phyloP scores from a whole-genome alignment of 371 early-diverging fungal species.

The Conidiobolus incongruus region DNA sequence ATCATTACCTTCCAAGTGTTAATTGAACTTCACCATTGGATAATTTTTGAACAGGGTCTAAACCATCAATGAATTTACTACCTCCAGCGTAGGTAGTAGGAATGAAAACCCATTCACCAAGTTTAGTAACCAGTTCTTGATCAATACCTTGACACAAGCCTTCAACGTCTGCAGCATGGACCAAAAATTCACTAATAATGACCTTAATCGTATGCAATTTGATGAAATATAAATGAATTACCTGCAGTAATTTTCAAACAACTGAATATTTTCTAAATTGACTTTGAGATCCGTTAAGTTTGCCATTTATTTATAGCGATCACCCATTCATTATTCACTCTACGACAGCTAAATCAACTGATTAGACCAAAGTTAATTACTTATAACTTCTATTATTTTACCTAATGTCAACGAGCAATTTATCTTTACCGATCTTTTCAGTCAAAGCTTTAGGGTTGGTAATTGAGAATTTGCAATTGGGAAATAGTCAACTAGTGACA shows the following conservation, averaged over 20 bases:
- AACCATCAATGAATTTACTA: constrained; percentile 52
- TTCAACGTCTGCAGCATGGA: constrained; percentile 96
- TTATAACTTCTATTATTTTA: no score
- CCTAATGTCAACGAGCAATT: constrained; percentile 81
- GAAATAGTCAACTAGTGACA: constrained; percentile 86
- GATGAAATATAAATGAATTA: no score
- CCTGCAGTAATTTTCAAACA: constrained; percentile 57
- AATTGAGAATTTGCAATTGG: constrained; percentile 37
- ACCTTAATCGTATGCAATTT: background rate
- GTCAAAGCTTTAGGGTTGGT: constrained; percentile 36
- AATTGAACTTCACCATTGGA: constrained; percentile 75
- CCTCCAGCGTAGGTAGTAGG: constrained; percentile 95
- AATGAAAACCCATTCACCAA: constrained; percentile 70
- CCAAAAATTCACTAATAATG: constrained; percentile 73
- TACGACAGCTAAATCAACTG: constrained; percentile 37
- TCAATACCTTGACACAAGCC: constrained; percentile 90
- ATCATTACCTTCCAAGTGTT: constrained; percentile 61
- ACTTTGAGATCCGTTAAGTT: constrained; percentile 75
- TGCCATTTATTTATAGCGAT: constrained; percentile 97
- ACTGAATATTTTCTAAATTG: constrained; percentile 18
- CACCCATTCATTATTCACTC: constrained; percentile 46
- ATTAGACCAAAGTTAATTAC: background rate
- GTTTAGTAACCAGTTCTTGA: constrained; percentile 47
- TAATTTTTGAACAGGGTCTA: constrained; percentile 49
- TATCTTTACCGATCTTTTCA: constrained; percentile 44